Base-by-base conservation (phyloP, 352 stramenopile genomes). In the Globisporangium nagaii region DNA sequence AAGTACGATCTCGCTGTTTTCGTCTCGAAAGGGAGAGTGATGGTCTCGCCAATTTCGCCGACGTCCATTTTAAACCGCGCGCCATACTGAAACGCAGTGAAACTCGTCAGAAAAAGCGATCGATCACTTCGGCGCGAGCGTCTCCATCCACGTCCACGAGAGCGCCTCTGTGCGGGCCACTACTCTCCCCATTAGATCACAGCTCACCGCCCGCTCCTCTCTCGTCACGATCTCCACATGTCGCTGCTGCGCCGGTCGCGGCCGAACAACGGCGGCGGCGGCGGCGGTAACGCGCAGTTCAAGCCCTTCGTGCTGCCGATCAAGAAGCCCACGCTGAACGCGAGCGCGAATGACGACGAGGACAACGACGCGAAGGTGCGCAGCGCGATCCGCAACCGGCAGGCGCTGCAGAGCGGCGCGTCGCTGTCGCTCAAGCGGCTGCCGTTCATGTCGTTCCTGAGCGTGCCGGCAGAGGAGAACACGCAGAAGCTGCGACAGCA, bases 401-500 rank as follows among this genome's bases (percentile, higher is more conserved):
- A 75, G 36, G 66, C 76, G 13, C 51, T 89, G 32, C 68, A 73
- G 45, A 75, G 62, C 22, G 79, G 82, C 19, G 57, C 58, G 15
- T 84, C 75, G 32, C 50, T 86, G 51, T 54, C 65, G 11, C 75
- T 93, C 65, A 93, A 92, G 66, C 70, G 76, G 6, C 71, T 95
- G 43, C 85, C 83, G 17, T 84, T 95, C 55, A 57, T 95, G 36
- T 93, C 83, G 17, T 92, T 95, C 59, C 58, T 95, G 40, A 75
- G 84, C 27, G 71, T 86, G 35, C 73, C 85, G 39, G 54, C 73
- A 3, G 75, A 85, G 43, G 68, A 76, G 22, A 68, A 73, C 19
- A 71, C 76, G 20, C 67, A 84, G 50, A 72, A 70, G 13, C 57
- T 95, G 19, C 73, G 70, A 15, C 69, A 79, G 37, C 75, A 70